phyloP scores from a whole-genome alignment of 2,329 filamentous ascomycete genomes.

The Venturia nashicola region DNA sequence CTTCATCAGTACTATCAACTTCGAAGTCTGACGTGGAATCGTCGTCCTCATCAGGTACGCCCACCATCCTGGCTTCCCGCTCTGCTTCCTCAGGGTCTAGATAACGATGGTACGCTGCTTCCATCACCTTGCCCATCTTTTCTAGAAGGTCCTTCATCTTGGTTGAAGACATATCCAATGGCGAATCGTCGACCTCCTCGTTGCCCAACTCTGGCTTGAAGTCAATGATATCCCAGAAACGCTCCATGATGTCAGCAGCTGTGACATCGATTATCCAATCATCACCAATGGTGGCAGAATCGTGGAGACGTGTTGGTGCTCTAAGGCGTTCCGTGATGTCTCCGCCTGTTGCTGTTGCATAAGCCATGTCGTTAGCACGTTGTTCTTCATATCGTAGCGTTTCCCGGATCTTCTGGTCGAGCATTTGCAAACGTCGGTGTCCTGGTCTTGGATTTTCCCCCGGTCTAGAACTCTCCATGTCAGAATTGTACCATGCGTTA shows the following conservation, averaged over 20 bases:
- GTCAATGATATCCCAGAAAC: neutral
- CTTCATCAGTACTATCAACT: neutral
- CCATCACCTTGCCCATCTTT: neutral
- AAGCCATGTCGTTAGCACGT: neutral
- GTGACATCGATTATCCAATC: neutral
- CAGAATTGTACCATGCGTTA: neutral
- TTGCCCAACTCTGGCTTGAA: neutral
- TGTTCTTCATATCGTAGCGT: neutral
- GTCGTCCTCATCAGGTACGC: neutral
- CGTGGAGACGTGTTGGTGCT: neutral
- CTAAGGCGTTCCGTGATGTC: neutral
- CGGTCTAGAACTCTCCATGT: neutral
- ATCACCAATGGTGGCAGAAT: neutral
- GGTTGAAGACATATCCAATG: neutral
- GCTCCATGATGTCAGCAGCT: slow-evolving; percentile 1
- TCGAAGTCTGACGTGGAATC: neutral
- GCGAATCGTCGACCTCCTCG: neutral
- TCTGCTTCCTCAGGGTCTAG: neutral
- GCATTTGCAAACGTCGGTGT: neutral
- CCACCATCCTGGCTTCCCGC: neutral
- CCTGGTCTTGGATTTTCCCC: neutral
- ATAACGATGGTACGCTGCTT: neutral
- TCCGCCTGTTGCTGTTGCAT: neutral
- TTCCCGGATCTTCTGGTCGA: neutral
- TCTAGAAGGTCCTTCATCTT: neutral